Conservation (phyloP, 306 rosid genomes). For the Glycine soja region DNA sequence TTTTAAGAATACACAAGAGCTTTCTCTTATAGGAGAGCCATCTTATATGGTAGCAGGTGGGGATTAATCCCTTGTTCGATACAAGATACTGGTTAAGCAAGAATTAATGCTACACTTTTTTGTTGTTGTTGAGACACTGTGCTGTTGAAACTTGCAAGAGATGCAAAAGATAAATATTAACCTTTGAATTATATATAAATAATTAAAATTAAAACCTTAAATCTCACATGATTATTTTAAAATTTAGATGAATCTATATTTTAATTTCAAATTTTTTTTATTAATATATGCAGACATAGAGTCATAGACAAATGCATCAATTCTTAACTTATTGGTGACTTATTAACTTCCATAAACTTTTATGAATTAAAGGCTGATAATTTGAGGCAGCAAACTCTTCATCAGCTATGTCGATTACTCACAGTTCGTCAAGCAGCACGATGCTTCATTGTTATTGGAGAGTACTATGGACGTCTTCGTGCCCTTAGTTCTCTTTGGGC, state of each 20-base stretch:
- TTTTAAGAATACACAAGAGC: not conserved
- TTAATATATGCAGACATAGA: too few species aligned
- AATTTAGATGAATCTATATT: too few species aligned
- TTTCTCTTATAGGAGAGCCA: not conserved
- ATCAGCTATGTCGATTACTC: conserved; percentile 72
- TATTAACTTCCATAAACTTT: not conserved
- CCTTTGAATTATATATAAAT: not conserved
- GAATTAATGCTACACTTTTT: not conserved
- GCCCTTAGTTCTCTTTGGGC: conserved; percentile 96
- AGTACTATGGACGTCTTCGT: conserved; percentile 77
- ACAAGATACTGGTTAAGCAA: not conserved
- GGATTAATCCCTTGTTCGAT: not conserved
- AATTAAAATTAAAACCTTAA: not conserved
- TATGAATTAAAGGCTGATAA: conserved; percentile 75
- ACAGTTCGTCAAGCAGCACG: conserved; percentile 85
- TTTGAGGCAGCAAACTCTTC: conserved; percentile 92
- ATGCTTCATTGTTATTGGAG: conserved; percentile 81
- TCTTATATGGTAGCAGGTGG: not conserved
- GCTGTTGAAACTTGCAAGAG: not conserved
- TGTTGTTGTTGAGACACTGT: not conserved
- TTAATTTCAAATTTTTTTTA: not conserved
- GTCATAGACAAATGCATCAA: too few species aligned
- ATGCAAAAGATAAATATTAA: not conserved
- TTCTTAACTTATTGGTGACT: too few species aligned
- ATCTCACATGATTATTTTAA: not conserved